Percentiles rank a stretch among this genome's conserved stretches.
These are phyloP conservation scores for Talaromyces sp. DNA, from an alignment of 2,329 filamentous ascomycete genomes.

Conservation along the genomic window DNA sequence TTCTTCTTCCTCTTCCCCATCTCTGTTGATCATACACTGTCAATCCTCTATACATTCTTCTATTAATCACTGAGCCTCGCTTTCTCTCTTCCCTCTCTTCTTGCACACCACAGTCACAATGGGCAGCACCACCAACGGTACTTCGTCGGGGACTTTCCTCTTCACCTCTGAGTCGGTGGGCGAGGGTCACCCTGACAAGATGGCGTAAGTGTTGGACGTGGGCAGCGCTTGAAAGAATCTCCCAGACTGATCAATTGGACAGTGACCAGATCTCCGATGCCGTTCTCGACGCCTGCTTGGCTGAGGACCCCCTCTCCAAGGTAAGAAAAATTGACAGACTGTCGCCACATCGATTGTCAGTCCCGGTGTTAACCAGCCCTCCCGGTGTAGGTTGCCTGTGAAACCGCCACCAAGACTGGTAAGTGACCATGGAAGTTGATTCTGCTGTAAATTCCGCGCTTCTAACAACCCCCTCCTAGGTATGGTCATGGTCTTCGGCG, in stretches of 20 bases:
- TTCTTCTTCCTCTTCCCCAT: constrained; percentile 20
- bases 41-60: not conserved
- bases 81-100: constrained; percentile 17
- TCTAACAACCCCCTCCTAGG: constrained; percentile 25
- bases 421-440: constrained; percentile 26
- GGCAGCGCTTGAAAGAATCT: not conserved
- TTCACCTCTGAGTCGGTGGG: constrained; percentile 89
- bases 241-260: constrained; percentile 8
- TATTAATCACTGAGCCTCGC: constrained; percentile 17
- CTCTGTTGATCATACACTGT: not conserved
- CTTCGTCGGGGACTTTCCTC: constrained; percentile 61
- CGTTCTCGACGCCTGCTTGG: constrained; percentile 94
- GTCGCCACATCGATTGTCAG: not conserved
- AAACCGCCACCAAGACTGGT: constrained; percentile 99
- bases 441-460: not conserved
- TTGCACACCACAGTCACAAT: constrained; percentile 45
- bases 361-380: not conserved
- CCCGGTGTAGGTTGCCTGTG: constrained; percentile 67
- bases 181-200: constrained; percentile 93
- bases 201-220: constrained; percentile 56
- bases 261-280: constrained; percentile 97
- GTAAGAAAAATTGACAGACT: constrained; percentile 27
- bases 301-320: constrained; percentile 94
- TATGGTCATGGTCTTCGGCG: constrained; percentile 98
- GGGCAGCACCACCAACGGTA: constrained; percentile 49